Conservation (phyloP, 2,329 filamentous ascomycete genomes). For the Colletotrichum magnum region DNA sequence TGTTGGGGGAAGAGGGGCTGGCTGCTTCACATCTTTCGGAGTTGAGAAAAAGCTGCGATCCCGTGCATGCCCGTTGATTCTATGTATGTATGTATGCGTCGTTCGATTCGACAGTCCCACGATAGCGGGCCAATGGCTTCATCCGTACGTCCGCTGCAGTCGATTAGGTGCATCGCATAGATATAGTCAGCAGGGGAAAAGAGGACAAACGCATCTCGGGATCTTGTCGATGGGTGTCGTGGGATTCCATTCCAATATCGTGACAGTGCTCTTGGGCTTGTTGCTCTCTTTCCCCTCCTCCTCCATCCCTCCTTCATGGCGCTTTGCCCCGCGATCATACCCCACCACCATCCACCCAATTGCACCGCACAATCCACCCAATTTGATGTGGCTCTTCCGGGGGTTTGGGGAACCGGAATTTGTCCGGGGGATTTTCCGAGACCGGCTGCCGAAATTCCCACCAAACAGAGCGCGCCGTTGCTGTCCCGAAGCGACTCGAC, state of each 20-base stretch:
- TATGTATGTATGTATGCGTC: not conserved
- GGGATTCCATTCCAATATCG: not conserved
- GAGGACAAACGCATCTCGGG: not conserved
- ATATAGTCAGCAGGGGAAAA: not conserved
- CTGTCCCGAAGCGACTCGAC: not conserved
- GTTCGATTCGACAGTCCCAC: conserved; percentile 11
- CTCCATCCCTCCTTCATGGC: conserved; percentile 35
- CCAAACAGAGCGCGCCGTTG: conserved; percentile 46
- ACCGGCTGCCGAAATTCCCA: conserved; percentile 51
- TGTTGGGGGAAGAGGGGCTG: no score
- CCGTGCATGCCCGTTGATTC: no score
- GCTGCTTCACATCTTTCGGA: no score
- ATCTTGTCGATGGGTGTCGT: not conserved
- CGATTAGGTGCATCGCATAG: not conserved
- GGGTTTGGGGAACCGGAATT: conserved; percentile 35
- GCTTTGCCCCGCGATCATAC: conserved; percentile 43
- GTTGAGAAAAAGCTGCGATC: not conserved
- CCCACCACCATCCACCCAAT: conserved; percentile 37
- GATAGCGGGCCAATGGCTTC: conserved; percentile 10
- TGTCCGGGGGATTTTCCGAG: conserved; percentile 44
- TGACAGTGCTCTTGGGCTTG: not conserved
- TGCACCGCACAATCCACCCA: conserved; percentile 33
- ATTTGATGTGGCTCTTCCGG: conserved; percentile 18
- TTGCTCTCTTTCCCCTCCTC: conserved; percentile 2
- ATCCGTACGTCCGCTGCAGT: conserved; percentile 9